These are phyloP conservation scores for Epithemia pelagica DNA, from an alignment of 108 stramenopile genomes.

Conservation along the genomic window DNA sequence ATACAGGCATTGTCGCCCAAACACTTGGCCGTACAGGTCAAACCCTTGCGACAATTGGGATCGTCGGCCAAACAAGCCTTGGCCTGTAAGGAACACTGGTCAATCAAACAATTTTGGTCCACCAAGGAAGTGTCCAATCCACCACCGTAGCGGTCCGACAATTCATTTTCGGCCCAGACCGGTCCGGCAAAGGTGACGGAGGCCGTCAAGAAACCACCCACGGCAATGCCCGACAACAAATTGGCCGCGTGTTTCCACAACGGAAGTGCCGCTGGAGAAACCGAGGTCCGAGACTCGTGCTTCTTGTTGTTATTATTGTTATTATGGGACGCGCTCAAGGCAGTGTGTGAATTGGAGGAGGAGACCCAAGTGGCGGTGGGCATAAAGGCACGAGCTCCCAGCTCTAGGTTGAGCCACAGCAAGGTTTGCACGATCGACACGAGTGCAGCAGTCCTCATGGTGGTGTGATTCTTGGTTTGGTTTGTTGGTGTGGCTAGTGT, in stretches of 20 bases:
- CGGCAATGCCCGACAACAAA: slow-evolving; percentile 1
- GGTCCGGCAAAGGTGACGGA: slow-evolving; percentile 13
- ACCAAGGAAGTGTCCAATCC: slow-evolving; percentile 80
- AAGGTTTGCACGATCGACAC: not conserved
- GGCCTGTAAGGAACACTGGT: slow-evolving; percentile 75
- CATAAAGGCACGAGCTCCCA: not conserved
- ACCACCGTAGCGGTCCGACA: slow-evolving; percentile 79
- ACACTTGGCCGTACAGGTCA: slow-evolving; percentile 91
- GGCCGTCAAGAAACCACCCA: slow-evolving; percentile 1
- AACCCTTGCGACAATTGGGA: slow-evolving; percentile 82
- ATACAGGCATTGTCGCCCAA: slow-evolving; percentile 89
- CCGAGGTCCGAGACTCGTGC: not conserved
- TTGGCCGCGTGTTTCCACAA: not conserved
- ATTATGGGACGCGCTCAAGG: not conserved
- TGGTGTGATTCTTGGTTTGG: no score
- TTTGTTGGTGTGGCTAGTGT: no score
- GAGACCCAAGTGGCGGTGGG: not conserved
- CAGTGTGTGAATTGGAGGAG: no score
- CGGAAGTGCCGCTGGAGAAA: not conserved
- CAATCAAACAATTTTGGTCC: slow-evolving; percentile 80
- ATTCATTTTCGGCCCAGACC: slow-evolving; percentile 83
- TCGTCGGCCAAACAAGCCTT: slow-evolving; percentile 83
- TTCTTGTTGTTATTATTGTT: slow-evolving; percentile 2
- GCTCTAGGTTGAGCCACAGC: not conserved
- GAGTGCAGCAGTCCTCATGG: no score